Percentiles rank a stretch among this genome's conserved stretches.
Conservation (phyloP, 495 filamentous ascomycete species). For the Aspergillus campestris region DNA sequence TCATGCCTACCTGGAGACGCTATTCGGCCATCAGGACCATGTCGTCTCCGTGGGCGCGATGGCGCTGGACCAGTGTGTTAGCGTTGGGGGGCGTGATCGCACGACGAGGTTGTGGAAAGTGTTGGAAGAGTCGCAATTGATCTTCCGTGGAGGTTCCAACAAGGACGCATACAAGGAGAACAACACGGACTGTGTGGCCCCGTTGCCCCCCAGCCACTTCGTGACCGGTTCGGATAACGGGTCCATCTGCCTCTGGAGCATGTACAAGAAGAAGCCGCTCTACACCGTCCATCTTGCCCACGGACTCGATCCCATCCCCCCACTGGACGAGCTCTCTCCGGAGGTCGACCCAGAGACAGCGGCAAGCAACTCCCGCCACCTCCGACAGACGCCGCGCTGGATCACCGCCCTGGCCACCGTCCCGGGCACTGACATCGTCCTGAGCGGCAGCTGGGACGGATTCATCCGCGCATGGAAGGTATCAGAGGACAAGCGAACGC, state of each 20-base stretch:
- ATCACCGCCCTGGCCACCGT: conserved; percentile 83
- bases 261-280: conserved; percentile 93
- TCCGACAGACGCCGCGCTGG: conserved; percentile 56
- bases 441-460: conserved; percentile 93
- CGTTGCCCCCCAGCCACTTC: conserved; percentile 84
- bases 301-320: conserved; percentile 58
- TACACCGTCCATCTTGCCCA: conserved; percentile 72
- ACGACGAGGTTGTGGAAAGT: conserved; percentile 97
- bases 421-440: conserved; percentile 77
- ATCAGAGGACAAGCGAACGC: conserved; percentile 69
- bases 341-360: conserved; percentile 55
- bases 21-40: conserved; percentile 92
- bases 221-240: conserved; percentile 92
- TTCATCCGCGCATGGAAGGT: conserved; percentile 76
- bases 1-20: conserved; percentile 81
- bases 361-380: conserved; percentile 40
- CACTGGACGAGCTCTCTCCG: conserved; percentile 62
- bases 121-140: conserved; percentile 85
- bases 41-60: conserved; percentile 77
- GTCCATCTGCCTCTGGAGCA: conserved; percentile 73
- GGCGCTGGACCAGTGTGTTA: conserved; percentile 78
- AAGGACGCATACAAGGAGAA: conserved; percentile 59
- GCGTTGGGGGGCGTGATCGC: conserved; percentile 81
- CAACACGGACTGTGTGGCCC: conserved; percentile 80
- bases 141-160: conserved; percentile 75